Base-by-base conservation (phyloP, 2,329 filamentous ascomycete genomes). In the Clarireedia hainanense region DNA sequence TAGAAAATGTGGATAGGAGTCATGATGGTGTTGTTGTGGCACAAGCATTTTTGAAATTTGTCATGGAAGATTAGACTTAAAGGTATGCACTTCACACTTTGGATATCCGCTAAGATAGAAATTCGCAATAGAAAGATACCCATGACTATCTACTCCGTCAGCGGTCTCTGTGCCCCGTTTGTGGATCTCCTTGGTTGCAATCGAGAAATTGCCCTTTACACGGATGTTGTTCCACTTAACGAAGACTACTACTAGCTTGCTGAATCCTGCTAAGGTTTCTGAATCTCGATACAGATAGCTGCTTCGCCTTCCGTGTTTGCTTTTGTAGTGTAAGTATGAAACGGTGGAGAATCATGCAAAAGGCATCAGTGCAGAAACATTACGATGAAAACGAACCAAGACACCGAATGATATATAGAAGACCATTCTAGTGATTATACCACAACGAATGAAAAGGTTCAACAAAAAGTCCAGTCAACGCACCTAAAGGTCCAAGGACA, bases 21-120 rank as follows among this genome's bases (percentile, higher is more conserved):
- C 90, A 96, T 61, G 91, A 96, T 69, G 91, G 92, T 1, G 75
- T 94, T n/a, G 72, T 76, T 3, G 83, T 96, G 53, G 86, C 83
- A 0, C 76, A 79, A 60, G 85, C 83, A 0, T 95, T 96, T 68
- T 68, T 96, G 66, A 80, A 78, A 46, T 96, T 97, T 63, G 70
- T 95, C 64, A 73, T 83, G 48, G 84, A 89, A 62, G 77, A 64
- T 52, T 59, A 50, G 55, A 47, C 46, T 4, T 40, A 48, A 30
- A 39, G 30, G 51, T 47, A 53, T 39, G 45, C 6, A 39, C 4
- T 14, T 30, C 2, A 17, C 20, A 27, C 27, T n/a, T 23, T 24
- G 4, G n/a, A 45, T 24, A 10, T 12, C 39, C 17, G 15, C 39
- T 40, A 40, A 40, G 39, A 40, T 17, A 40, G 39, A 17, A 40